Base-by-base conservation (phyloP, 345 rosid species). In the Odontarrhena argentea region DNA sequence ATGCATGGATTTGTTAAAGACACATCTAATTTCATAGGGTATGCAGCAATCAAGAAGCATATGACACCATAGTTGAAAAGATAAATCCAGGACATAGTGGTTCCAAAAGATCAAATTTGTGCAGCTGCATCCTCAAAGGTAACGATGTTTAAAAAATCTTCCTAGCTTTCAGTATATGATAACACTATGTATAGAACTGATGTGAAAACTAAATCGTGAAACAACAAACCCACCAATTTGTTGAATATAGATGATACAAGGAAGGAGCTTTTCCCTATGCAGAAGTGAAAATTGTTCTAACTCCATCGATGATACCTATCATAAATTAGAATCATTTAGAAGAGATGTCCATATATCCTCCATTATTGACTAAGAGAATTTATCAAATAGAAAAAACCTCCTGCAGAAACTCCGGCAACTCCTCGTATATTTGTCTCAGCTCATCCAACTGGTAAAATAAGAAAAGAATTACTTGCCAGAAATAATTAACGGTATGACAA, bases 341-440 rank as follows among this genome's bases (percentile, higher is more conserved):
- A 47, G 43, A 37, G 45, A 63, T 18, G 55, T 45, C 26, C 5
- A n/a, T 34, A 50, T 43, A 64, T 35, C 63, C 22, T 67, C 52
- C 58, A 34, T 53, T 60, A 65, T 54, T 59, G 57, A 12, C 50
- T 46, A 43, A 44, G 35, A 65, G 46, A 57, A 32, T 45, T n/a
- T 50, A 48, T 77, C 57, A 14, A 40, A 54, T 32, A 71, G 57
- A 60, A 73, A 37, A 67, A 50, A 93, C 98, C 97, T 93, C 77
- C 72, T 88, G 86, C 71, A 93, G 83, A 69, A 90, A 85, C 34
- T 90, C 89, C 32, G 98, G 98, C 83, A 93, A 68, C 79, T 83
- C 97, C 76, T 93, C 98, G 3, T 88, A 91, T 69, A 93, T 86
- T 80, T 88, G 92, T 81, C 98, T 83, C 70, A 93, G 83, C 77